Evolutionary conservation across 2,329 filamentous ascomycete species (phyloP).

Genomic region (Curvularia sp.): DNA sequence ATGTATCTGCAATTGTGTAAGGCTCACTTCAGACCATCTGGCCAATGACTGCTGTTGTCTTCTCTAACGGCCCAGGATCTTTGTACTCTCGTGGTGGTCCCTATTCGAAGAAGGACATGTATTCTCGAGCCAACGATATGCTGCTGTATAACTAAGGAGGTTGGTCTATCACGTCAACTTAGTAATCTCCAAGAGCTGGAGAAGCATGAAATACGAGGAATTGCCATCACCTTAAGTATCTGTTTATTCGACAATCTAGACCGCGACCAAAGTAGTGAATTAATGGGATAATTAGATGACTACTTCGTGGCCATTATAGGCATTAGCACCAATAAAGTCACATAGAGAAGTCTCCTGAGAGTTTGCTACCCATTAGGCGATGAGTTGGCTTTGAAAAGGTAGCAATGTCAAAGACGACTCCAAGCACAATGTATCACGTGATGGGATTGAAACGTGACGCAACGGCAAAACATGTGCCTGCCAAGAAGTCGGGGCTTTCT

Average conservation of each 20-base stretch:
- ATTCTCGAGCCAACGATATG: neutral
- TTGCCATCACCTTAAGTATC: neutral
- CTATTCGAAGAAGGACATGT: neutral
- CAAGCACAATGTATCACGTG: neutral
- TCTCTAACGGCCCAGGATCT: neutral
- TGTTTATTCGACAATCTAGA: neutral
- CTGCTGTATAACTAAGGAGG: too few relatives aligned
- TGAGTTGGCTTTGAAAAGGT: neutral
- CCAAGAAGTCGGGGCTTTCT: slow-evolving; percentile 14
- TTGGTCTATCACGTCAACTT: neutral
- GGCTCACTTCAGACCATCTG: neutral
- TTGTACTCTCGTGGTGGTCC: neutral
- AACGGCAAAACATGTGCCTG: neutral
- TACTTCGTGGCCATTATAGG: neutral
- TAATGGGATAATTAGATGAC: neutral
- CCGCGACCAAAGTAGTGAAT: neutral
- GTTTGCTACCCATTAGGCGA: neutral
- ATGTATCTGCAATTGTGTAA: neutral
- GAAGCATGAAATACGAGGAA: too few relatives aligned
- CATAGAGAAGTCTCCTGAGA: neutral
- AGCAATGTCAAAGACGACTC: too few relatives aligned
- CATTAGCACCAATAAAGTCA: neutral
- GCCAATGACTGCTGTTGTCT: neutral
- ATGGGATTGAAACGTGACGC: neutral
- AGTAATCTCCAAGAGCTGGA: too few relatives aligned